These are phyloP conservation scores for Mucor sp. DNA, from an alignment of 371 early-diverging fungal genomes.

Conservation along the genomic window DNA sequence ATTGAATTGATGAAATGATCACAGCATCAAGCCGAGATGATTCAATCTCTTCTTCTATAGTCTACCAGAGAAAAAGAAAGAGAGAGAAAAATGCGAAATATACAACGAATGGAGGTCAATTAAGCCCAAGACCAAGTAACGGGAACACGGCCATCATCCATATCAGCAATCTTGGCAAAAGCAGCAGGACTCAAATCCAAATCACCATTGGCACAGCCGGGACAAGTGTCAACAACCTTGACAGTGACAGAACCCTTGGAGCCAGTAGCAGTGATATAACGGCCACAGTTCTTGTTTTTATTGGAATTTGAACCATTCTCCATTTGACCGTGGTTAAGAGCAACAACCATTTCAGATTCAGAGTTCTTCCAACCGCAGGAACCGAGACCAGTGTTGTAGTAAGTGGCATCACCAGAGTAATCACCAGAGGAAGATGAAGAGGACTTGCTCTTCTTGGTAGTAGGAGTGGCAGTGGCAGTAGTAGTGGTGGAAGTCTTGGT, in stretches of 20 bases:
- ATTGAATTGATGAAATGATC: neutral
- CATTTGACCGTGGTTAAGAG: constrained; percentile 31
- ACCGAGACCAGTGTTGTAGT: constrained; percentile 32
- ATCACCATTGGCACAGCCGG: constrained; percentile 56
- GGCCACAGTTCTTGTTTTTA: constrained; percentile 57
- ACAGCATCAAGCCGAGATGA: neutral
- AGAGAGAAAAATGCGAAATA: neutral
- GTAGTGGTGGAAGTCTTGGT: constrained; percentile 13
- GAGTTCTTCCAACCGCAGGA: constrained; percentile 31
- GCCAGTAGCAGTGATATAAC: constrained; percentile 43
- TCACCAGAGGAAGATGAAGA: constrained; percentile 11
- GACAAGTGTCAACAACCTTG: constrained; percentile 63
- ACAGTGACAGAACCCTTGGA: constrained; percentile 54
- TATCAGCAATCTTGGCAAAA: constrained; percentile 54
- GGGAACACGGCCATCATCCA: constrained; percentile 48
- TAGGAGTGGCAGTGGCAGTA: constrained; percentile 2
- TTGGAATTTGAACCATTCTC: constrained; percentile 26
- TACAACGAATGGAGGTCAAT: neutral
- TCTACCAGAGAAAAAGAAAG: constrained; percentile 18
- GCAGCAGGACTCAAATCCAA: constrained; percentile 62
- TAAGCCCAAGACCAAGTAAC: constrained; percentile 51
- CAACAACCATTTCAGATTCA: constrained; percentile 26
- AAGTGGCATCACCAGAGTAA: constrained; percentile 46
- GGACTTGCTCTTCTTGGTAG: neutral
- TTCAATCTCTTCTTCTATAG: neutral